Evolutionary conservation across 441 rosid genomes (phyloP), one percentile per base, ranked within the genome.

Genomic region (Pelargonium citronellum): DNA sequence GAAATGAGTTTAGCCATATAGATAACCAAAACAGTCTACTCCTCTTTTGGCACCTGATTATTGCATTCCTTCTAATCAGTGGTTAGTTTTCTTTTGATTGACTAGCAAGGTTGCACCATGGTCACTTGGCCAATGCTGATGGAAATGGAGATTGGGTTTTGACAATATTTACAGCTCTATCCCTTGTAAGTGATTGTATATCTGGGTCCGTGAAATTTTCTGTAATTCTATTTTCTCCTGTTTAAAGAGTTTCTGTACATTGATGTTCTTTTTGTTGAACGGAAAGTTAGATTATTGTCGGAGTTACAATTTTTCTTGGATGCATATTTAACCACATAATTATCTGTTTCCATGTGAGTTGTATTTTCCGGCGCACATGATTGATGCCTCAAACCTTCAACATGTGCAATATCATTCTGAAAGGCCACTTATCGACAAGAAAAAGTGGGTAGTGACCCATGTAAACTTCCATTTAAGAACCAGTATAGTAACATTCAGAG

Each of bases 91-190:
- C 15, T 67, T 47, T 58, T 70, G 67, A 68, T 62, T 67, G 73
- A 53, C 77, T 83, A 95, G 99, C 99, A 20, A 91, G 84, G 84
- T 82, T 95, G 90, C 89, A 91, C 77, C 98, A 87, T 75, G 98
- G 99, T 66, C 85, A 91, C 82, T 83, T 92, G 71, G 58, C 88
- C 65, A 87, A 95, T 74, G 98, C 98, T 68, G 99, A 91, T 84
- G 99, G 99, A 70, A 95, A 95, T 16, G 97, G 92, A n/a, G 98
- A 95, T 81, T 95, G 98, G 98, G 97, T 92, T 79, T 82, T 95
- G 78, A 95, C 99, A 17, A 89, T 92, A 74, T 89, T 86, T 79
- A 82, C 92, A 20, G 92, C 98, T 43, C 80, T 95, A 68, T 89
- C 97, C 70, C 98, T 89, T 71, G 99, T 92, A 83, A 89, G 97